A percentile compares a stretch with the other conserved stretches of the same genome.
Conservation (phyloP, 2,329 filamentous ascomycete species). For the Exserohilum turcica region DNA sequence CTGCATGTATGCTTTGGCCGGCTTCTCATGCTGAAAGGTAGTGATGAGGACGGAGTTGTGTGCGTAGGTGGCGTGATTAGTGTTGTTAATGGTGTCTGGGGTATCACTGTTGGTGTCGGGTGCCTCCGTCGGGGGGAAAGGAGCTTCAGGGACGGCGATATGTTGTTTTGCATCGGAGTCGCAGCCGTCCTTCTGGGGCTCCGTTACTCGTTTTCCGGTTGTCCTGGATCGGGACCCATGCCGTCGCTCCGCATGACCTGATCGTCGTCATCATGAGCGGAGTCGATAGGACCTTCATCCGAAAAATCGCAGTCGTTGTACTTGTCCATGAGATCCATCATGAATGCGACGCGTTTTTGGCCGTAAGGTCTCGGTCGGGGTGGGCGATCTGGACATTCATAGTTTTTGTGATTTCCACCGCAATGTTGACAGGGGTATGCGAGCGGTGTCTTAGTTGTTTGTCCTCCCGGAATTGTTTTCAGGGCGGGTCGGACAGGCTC, state of each 20-base stretch:
- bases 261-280: not conserved
- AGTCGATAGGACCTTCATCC: not conserved
- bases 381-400: not conserved
- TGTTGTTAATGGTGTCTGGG: too few relatives aligned
- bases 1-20: not conserved
- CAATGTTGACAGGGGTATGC: not conserved
- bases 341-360: not conserved
- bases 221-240: not conserved
- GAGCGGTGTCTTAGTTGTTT: not conserved
- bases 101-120: not conserved
- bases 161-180: not conserved
- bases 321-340: not conserved
- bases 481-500: not conserved
- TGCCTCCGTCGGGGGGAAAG: too few relatives aligned
- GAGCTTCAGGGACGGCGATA: too few relatives aligned
- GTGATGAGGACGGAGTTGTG: not conserved
- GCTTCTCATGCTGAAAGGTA: not conserved
- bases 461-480: not conserved
- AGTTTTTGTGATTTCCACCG: not conserved
- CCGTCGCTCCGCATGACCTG: not conserved
- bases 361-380: not conserved
- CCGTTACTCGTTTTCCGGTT: not conserved
- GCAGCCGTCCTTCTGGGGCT: not conserved
- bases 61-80: not conserved
- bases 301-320: not conserved